Conservation (phyloP, 2,329 filamentous ascomycete genomes). For the Kalmusia sp. region DNA sequence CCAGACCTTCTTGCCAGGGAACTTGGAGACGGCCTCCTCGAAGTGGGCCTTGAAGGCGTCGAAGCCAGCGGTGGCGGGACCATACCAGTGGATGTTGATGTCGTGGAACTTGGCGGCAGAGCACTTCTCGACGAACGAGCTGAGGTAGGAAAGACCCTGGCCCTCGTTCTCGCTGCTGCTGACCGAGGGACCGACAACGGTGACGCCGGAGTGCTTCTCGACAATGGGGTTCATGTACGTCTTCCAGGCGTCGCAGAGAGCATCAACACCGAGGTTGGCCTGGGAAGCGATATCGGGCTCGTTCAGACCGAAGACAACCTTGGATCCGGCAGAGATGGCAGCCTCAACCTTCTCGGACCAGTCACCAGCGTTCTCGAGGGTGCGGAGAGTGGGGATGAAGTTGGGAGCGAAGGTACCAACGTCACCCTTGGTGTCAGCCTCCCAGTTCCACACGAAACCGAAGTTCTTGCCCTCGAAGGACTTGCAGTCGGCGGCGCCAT, state of each 20-base stretch:
- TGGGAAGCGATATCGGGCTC: constrained; percentile 44
- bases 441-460: constrained; percentile 76
- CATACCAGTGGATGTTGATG: constrained; percentile 50
- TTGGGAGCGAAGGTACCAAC: constrained; percentile 51
- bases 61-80: constrained; percentile 37
- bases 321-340: constrained; percentile 40
- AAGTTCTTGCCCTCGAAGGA: constrained; percentile 57
- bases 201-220: constrained; percentile 34
- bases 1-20: constrained; percentile 41
- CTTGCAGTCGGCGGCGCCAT: constrained; percentile 61
- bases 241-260: constrained; percentile 41
- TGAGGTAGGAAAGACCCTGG: constrained; percentile 43
- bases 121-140: constrained; percentile 40
- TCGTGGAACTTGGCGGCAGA: constrained; percentile 44
- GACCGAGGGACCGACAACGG: constrained; percentile 43
- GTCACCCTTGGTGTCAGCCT: constrained; percentile 43
- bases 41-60: constrained; percentile 50
- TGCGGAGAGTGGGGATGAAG: constrained; percentile 66
- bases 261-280: constrained; percentile 41
- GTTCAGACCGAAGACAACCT: constrained; percentile 49
- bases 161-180: constrained; percentile 29
- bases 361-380: constrained; percentile 24
- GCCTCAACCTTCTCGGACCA: constrained; percentile 51
- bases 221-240: constrained; percentile 42
- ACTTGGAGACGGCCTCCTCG: constrained; percentile 36